Percentiles rank a stretch among this genome's conserved stretches.
These are phyloP conservation scores for Puccinia polysora DNA, from an alignment of 1,284 basidiomycete species.

Conservation along the genomic window DNA sequence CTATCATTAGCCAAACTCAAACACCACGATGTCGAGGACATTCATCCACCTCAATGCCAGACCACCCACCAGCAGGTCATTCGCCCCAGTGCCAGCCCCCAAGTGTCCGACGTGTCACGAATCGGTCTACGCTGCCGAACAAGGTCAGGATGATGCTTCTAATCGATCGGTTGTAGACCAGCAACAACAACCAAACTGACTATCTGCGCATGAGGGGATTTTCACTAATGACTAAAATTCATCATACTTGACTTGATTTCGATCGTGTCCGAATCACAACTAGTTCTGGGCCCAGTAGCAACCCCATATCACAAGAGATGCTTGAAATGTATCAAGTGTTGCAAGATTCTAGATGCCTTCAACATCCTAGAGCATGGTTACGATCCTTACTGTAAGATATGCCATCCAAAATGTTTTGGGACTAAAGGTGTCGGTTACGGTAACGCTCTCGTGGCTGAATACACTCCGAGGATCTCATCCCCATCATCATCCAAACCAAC, in stretches of 20 bases:
- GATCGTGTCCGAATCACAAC: too few relatives aligned
- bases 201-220: too few relatives aligned
- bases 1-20: too few relatives aligned
- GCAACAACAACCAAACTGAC: too few relatives aligned
- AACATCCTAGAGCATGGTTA: constrained; percentile 52
- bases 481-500: neutral
- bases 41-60: constrained; percentile 10
- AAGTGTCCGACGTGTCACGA: constrained; percentile 51
- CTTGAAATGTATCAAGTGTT: constrained; percentile 51
- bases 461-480: constrained; percentile 6
- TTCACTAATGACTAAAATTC: too few relatives aligned
- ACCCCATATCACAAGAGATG: constrained; percentile 52
- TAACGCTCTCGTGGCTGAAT: constrained; percentile 48
- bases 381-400: constrained; percentile 52
- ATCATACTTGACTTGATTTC: too few relatives aligned
- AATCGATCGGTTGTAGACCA: too few relatives aligned
- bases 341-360: constrained; percentile 51
- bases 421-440: constrained; percentile 52
- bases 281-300: constrained; percentile 51
- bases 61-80: neutral
- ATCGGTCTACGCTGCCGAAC: constrained; percentile 52
- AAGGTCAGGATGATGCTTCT: constrained; percentile 33
- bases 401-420: constrained; percentile 51
- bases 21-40: neutral
- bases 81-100: constrained; percentile 46